Percentiles rank a stretch among this genome's conserved stretches.
These are phyloP conservation scores for Carex parvula DNA, from an alignment of 176 grass and related monocot species.

Conservation along the genomic window DNA sequence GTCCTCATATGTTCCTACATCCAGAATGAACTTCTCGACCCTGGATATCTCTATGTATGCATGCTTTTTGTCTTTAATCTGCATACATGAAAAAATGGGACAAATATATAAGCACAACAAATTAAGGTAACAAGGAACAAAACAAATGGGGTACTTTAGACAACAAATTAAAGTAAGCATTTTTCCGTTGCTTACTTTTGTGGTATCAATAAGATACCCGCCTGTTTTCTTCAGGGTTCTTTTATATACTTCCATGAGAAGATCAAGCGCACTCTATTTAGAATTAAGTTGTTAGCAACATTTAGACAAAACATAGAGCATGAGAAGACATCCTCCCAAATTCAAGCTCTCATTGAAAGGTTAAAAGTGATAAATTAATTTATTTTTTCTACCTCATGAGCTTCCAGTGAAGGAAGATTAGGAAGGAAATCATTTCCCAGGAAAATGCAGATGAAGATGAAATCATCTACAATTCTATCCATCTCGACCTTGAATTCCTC, in stretches of 20 bases:
- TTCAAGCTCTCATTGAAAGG: not conserved
- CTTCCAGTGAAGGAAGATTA: conserved; percentile 60
- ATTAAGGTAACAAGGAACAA: not conserved
- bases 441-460: conserved; percentile 66
- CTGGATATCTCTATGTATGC: conserved; percentile 29
- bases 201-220: conserved; percentile 44
- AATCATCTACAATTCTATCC: conserved; percentile 69
- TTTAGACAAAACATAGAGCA: not conserved
- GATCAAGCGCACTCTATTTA: conserved; percentile 40
- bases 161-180: not conserved
- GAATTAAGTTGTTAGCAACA: not conserved
- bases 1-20: conserved; percentile 23
- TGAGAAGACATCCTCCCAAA: not conserved
- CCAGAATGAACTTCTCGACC: conserved; percentile 32
- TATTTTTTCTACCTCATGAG: conserved; percentile 42
- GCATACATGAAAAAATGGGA: not conserved
- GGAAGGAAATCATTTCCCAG: conserved; percentile 87
- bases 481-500: conserved; percentile 34
- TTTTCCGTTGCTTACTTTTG: conserved; percentile 30
- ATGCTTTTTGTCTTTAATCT: not conserved
- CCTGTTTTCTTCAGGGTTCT: conserved; percentile 47
- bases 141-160: not conserved
- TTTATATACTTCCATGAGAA: conserved; percentile 54
- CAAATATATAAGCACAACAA: not conserved
- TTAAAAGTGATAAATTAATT: not conserved